phyloP scores from a whole-genome alignment of 768 basidiomycete species.

The Lentinula sp. region DNA sequence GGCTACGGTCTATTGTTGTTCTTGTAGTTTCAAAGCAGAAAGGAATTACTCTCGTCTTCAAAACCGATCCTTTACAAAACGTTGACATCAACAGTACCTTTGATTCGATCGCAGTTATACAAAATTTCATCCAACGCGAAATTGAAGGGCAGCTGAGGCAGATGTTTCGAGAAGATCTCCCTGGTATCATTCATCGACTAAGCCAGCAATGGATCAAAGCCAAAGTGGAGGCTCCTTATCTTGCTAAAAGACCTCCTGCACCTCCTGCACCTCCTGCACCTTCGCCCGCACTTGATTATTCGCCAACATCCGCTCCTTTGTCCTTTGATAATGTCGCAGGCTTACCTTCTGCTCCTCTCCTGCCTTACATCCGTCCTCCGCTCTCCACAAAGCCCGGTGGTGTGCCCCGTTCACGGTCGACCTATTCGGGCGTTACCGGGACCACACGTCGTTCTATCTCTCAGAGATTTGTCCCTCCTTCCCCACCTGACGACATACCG shows the following conservation, averaged over 20 bases:
- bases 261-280: slow-evolving; percentile 16
- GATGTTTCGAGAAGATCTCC: slow-evolving; percentile 97
- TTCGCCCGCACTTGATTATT: slow-evolving; percentile 18
- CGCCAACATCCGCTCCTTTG: slow-evolving; percentile 30
- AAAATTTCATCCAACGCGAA: slow-evolving; percentile 95
- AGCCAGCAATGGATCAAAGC: slow-evolving; percentile 95
- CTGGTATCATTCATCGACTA: slow-evolving; percentile 92
- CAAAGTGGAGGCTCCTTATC: slow-evolving; percentile 89
- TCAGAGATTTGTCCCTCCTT: slow-evolving; percentile 11
- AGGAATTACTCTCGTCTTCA: slow-evolving; percentile 98
- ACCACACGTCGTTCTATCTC: slow-evolving; percentile 21
- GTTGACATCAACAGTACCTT: slow-evolving; percentile 98
- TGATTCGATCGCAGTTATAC: slow-evolving; percentile 95
- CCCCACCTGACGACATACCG: slow-evolving; percentile 14
- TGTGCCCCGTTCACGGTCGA: slow-evolving; percentile 26
- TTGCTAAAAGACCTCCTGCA: slow-evolving; percentile 44
- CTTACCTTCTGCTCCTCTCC: slow-evolving; percentile 5
- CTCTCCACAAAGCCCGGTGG: slow-evolving; percentile 7
- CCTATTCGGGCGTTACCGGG: slow-evolving; percentile 34
- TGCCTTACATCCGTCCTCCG: not conserved
- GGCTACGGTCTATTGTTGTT: slow-evolving; percentile 92
- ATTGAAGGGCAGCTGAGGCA: slow-evolving; percentile 96
- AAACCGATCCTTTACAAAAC: slow-evolving; percentile 96
- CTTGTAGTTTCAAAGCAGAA: slow-evolving; percentile 97
- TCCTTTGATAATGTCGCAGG: slow-evolving; percentile 15